phyloP scores from a whole-genome alignment of 129 eudicot species.

The Pittosporum tobira region DNA sequence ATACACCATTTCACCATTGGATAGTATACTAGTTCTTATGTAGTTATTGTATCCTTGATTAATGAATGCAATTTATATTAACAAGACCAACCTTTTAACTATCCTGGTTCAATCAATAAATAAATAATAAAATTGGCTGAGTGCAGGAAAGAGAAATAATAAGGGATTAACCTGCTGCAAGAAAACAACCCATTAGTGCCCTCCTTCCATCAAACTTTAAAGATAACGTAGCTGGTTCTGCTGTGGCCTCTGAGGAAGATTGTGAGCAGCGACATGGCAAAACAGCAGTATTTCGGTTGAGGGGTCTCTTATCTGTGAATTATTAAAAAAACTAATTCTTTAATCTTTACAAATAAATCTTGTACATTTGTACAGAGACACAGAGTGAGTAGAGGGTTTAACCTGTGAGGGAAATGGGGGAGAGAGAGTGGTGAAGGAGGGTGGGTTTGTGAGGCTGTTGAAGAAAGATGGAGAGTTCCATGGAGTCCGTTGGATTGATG shows the following conservation, averaged over 20 bases:
- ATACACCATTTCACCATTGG: no score
- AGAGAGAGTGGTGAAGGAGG: slow-evolving; percentile 22
- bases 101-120: neutral
- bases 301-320: slow-evolving; percentile 32
- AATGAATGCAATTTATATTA: no score
- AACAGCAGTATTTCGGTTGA: slow-evolving; percentile 14
- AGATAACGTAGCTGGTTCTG: slow-evolving; percentile 8
- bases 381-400: slow-evolving; percentile 1
- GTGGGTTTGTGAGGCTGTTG: slow-evolving; percentile 40
- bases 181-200: slow-evolving; percentile 45
- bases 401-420: slow-evolving; percentile 21
- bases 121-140: neutral
- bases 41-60: no score
- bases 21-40: no score
- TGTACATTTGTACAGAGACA: neutral
- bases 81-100: neutral
- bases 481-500: slow-evolving; percentile 18
- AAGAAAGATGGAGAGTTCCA: slow-evolving; percentile 53
- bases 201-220: slow-evolving; percentile 47
- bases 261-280: slow-evolving; percentile 48
- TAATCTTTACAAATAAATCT: neutral
- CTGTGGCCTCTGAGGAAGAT: slow-evolving; percentile 30
- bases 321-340: neutral
- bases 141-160: neutral
- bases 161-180: slow-evolving; percentile 44